phyloP scores from a whole-genome alignment of 1,284 basidiomycete genomes.

The Coniophora puteana region DNA sequence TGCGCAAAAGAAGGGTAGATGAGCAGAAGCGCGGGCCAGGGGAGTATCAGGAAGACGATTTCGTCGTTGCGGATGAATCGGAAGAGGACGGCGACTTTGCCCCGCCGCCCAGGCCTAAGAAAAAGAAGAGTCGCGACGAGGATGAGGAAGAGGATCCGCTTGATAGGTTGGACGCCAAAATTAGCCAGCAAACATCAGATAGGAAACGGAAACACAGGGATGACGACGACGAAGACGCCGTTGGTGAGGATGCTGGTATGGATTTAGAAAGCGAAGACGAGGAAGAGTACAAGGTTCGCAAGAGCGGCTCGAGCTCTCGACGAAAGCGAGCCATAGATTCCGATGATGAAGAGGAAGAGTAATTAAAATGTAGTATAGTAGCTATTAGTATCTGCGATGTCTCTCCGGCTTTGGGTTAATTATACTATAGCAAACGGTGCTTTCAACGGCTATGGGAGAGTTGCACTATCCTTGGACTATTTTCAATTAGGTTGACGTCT shows the following conservation, averaged over 20 bases:
- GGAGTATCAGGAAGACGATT: slow-evolving; percentile 81
- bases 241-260: slow-evolving; percentile 47
- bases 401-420: neutral
- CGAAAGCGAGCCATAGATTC: slow-evolving; percentile 54
- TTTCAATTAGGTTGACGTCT: slow-evolving; percentile 18
- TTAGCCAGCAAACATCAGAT: slow-evolving; percentile 46
- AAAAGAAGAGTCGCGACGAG: slow-evolving; percentile 38
- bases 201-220: slow-evolving; percentile 23
- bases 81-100: slow-evolving; percentile 56
- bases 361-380: slow-evolving; percentile 7
- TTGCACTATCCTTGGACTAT: slow-evolving; percentile 7
- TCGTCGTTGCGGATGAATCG: slow-evolving; percentile 72
- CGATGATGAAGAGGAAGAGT: slow-evolving; percentile 60
- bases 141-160: slow-evolving; percentile 56
- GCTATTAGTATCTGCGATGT: neutral
- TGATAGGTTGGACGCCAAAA: slow-evolving; percentile 66
- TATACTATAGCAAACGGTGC: slow-evolving; percentile 8
- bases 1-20: slow-evolving; percentile 35
- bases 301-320: slow-evolving; percentile 42
- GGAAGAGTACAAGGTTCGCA: slow-evolving; percentile 60
- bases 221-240: slow-evolving; percentile 36
- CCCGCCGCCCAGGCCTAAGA: slow-evolving; percentile 30
- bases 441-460: neutral
- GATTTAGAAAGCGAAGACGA: slow-evolving; percentile 74
- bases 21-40: slow-evolving; percentile 40